Base-by-base conservation (phyloP, 2,329 filamentous ascomycete genomes). In the Fusarium pseudonygamai region DNA sequence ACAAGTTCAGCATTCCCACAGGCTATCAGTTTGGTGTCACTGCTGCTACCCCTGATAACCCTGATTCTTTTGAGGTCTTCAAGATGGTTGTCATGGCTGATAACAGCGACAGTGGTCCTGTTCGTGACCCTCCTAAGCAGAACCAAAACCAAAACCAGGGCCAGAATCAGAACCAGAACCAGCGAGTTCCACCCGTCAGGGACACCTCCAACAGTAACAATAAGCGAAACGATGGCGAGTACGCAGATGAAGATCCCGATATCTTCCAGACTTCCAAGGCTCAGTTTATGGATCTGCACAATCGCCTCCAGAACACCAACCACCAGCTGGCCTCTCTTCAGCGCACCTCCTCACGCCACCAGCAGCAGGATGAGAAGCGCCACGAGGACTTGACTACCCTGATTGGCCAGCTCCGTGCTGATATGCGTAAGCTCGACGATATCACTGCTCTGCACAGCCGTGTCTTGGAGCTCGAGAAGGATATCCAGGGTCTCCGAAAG, bases 11-110 rank as follows among this genome's bases (percentile, higher is more conserved):
- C 69, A 88, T 99, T 30, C 96, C 96, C 7, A 78, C 87, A 5
- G 93, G 93, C 75, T 97, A 98, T 85, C 89, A 89, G 80, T 93
- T 97, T 75, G 96, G 96, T 77, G 85, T 99, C 75, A 94, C 93
- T 18, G 96, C 96, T 46, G 93, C 94, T 22, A 96, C 94, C 7
- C 93, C 94, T 36, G 96, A 98, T 75, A 95, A 91, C 77, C 95
- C 96, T 2, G 96, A 99, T 83, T 97, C 94, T 10, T 97, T 98
- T 78, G 96, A 99, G 83, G 83, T 97, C 74, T 96, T 95, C 86
- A 97, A 96, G 81, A 89, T 98, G 79, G 87, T 93, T 40, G 89
- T 96, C 58, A 90, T 91, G 79, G 91, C 88, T 16, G 88, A 90
- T 77, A 84, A 77, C 66, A 78, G 71, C 39, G 74, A 75, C 18